A percentile compares a stretch with the other conserved stretches of the same genome.
These are phyloP conservation scores for Helichrysum umbraculigerum DNA, from an alignment of 129 eudicot species.

Conservation along the genomic window DNA sequence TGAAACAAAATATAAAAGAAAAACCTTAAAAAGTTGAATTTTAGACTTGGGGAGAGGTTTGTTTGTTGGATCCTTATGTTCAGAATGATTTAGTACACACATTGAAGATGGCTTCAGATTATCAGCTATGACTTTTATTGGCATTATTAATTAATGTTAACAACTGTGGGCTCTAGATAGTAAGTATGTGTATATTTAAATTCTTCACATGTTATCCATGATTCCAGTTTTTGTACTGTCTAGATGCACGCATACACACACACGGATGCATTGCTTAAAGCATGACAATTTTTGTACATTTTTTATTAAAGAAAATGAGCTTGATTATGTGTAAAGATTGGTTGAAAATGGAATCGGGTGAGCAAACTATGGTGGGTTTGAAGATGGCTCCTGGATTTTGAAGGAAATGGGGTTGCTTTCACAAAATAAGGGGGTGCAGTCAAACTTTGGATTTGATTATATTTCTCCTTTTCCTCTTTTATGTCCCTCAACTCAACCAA, in stretches of 20 bases:
- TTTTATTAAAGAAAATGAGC: background rate
- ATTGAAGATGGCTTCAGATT: background rate
- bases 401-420: conserved; percentile 2
- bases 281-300: background rate
- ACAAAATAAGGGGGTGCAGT: conserved; percentile 5
- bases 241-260: background rate
- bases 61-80: background rate
- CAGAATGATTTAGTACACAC: background rate
- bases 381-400: conserved; percentile 3
- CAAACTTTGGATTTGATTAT: conserved; percentile 1
- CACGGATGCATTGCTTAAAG: conserved; percentile 1
- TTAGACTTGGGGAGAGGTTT: background rate
- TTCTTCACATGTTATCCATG: conserved; percentile 42
- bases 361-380: background rate
- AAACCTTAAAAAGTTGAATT: conserved; percentile 8
- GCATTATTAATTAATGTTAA: background rate
- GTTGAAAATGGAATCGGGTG: background rate
- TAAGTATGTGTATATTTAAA: background rate
- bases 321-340: background rate
- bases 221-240: conserved; percentile 16
- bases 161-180: background rate
- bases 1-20: background rate
- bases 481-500: background rate
- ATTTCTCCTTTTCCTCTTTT: background rate
- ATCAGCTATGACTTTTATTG: background rate